Percentiles rank a stretch among this genome's conserved stretches.
Evolutionary conservation across 441 rosid species (phyloP).

Genomic region (Mallotus japonicus): DNA sequence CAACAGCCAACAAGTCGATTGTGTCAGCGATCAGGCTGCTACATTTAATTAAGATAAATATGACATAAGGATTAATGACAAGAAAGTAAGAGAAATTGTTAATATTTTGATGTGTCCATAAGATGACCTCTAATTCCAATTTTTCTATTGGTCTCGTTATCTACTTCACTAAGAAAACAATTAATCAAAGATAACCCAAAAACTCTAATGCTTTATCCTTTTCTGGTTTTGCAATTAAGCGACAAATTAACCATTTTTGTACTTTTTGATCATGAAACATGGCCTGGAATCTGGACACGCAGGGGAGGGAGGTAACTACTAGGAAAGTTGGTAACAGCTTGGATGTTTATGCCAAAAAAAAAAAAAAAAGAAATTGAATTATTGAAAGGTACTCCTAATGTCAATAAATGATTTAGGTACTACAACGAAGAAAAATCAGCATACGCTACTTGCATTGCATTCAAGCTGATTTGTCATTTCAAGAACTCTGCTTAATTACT

Average conservation of each 20-base stretch:
- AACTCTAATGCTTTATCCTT: neutral
- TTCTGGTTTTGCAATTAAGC: neutral
- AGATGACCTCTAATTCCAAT: neutral
- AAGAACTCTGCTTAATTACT: neutral
- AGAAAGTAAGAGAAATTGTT: too few relatives aligned
- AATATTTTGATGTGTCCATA: neutral
- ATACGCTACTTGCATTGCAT: neutral
- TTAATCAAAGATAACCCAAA: neutral
- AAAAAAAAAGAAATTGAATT: neutral
- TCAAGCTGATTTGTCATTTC: neutral
- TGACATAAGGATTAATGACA: constrained; percentile 11
- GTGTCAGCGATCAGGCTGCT: constrained; percentile 13
- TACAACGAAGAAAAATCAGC: neutral
- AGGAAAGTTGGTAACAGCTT: constrained; percentile 14
- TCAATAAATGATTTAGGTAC: neutral
- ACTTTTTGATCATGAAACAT: neutral
- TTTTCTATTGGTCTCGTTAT: constrained; percentile 10
- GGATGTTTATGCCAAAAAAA: neutral
- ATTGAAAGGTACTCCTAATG: neutral
- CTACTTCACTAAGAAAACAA: neutral
- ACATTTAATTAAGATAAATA: constrained; percentile 9
- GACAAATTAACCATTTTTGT: constrained; percentile 10
- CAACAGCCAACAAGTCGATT: too few relatives aligned
- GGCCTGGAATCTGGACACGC: constrained; percentile 16
- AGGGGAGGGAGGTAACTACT: neutral